Evolutionary conservation across 1,284 basidiomycete genomes (phyloP).

Genomic region (Cutaneotrichosporon curvatum): DNA sequence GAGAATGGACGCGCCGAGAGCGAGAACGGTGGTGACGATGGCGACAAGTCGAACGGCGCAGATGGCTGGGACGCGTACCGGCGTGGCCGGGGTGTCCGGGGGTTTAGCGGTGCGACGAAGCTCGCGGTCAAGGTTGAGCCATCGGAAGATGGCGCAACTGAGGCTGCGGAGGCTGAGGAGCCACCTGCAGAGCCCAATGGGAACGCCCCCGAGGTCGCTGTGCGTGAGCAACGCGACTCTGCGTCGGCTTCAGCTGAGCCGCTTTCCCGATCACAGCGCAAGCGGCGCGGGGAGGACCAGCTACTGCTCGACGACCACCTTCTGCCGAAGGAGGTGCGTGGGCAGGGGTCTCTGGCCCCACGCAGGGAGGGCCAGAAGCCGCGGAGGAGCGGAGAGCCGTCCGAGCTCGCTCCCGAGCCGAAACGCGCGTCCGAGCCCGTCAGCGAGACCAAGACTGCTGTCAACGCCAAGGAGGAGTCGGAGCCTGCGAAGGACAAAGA

Average conservation of each 20-base stretch:
- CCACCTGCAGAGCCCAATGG: neutral
- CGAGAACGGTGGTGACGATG: neutral
- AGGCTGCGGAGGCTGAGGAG: slow-evolving; percentile 11
- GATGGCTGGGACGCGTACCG: slow-evolving; percentile 33
- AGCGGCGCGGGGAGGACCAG: slow-evolving; percentile 37
- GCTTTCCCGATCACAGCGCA: slow-evolving; percentile 11
- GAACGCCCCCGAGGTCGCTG: slow-evolving; percentile 3
- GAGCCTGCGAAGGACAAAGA: slow-evolving; percentile 11
- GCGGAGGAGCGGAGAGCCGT: slow-evolving; percentile 1
- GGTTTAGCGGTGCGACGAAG: slow-evolving; percentile 18
- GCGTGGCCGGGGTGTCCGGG: slow-evolving; percentile 23
- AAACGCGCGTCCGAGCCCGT: neutral
- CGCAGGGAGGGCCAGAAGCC: slow-evolving; percentile 9
- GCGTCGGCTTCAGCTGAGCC: slow-evolving; percentile 8
- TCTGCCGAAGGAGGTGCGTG: slow-evolving; percentile 31
- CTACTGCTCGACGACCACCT: slow-evolving; percentile 39
- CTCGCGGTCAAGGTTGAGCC: slow-evolving; percentile 21
- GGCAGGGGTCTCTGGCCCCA: slow-evolving; percentile 12
- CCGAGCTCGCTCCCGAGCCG: slow-evolving; percentile 7
- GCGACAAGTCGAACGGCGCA: neutral
- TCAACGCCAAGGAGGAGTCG: slow-evolving; percentile 3
- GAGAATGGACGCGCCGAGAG: neutral
- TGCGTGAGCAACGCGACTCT: neutral
- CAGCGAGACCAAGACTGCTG: no score
- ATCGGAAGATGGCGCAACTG: slow-evolving; percentile 13